Evolutionary conservation across 805 yeast species (phyloP).

Genomic region (Babjeviella inositovora): DNA sequence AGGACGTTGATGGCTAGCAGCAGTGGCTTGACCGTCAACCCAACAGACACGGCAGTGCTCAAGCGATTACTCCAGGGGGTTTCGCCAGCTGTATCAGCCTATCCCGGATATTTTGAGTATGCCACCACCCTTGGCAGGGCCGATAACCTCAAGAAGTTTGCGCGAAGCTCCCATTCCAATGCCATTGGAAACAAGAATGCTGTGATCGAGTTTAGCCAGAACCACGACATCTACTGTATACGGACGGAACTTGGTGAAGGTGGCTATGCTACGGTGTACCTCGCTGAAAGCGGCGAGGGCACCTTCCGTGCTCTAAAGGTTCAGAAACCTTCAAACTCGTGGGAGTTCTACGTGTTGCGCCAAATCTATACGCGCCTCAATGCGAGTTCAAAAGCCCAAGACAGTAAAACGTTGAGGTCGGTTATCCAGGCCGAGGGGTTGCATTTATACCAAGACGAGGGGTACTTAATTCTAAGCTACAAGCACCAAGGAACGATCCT

Average conservation of each 20-base stretch:
- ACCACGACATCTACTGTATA: constrained; percentile 27
- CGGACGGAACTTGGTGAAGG: constrained; percentile 57
- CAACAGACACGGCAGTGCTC: too few relatives aligned
- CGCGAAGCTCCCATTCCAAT: too few relatives aligned
- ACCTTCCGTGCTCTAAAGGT: constrained; percentile 51
- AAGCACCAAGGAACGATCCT: constrained; percentile 57
- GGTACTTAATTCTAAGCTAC: constrained; percentile 50
- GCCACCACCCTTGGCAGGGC: too few relatives aligned
- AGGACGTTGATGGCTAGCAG: background rate
- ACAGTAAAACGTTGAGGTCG: constrained; percentile 11
- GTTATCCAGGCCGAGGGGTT: constrained; percentile 34
- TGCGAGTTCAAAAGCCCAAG: constrained; percentile 3
- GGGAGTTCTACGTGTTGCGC: constrained; percentile 70
- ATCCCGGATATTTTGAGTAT: too few relatives aligned
- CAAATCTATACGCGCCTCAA: constrained; percentile 29
- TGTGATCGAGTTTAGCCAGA: constrained; percentile 24
- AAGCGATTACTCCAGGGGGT: too few relatives aligned
- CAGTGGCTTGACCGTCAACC: background rate
- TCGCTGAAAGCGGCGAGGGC: constrained; percentile 46
- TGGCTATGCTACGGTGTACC: constrained; percentile 65
- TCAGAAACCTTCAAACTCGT: constrained; percentile 49
- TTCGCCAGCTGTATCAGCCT: too few relatives aligned
- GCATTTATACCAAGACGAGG: constrained; percentile 47
- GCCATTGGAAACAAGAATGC: constrained; percentile 16
- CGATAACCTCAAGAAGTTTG: constrained; percentile 13